These are phyloP conservation scores for Plasmodium billcollinsi DNA, from an alignment of 169 alveolate genomes.

Conservation along the genomic window DNA sequence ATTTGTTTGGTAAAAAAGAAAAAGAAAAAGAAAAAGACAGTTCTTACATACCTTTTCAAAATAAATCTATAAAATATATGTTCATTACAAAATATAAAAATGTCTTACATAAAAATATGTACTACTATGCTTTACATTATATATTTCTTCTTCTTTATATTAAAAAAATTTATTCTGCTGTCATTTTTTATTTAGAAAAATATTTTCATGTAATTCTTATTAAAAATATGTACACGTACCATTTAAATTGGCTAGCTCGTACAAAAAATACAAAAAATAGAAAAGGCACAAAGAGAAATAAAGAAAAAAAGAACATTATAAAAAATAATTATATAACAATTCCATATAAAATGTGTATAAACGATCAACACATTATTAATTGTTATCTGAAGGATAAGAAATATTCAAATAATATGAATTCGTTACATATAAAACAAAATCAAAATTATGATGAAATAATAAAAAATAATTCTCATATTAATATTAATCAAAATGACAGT, in stretches of 20 bases:
- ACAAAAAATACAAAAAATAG: background rate
- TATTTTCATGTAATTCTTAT: slow-evolving; percentile 4
- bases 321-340: too few relatives aligned
- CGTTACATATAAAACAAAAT: too few relatives aligned
- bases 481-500: too few relatives aligned
- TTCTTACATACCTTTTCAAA: background rate
- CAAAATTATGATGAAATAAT: too few relatives aligned
- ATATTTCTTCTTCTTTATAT: slow-evolving; percentile 23
- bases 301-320: background rate
- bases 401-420: too few relatives aligned
- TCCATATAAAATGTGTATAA: too few relatives aligned
- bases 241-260: slow-evolving; percentile 2
- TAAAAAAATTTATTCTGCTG: slow-evolving; percentile 18
- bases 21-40: background rate
- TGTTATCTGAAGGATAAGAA: too few relatives aligned
- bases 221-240: slow-evolving; percentile 30
- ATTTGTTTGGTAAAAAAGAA: slow-evolving; percentile 7
- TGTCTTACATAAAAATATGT: slow-evolving; percentile 45
- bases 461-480: too few relatives aligned
- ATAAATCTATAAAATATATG: background rate
- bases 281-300: background rate
- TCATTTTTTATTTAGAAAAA: slow-evolving; percentile 8
- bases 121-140: slow-evolving; percentile 64
- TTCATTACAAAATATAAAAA: slow-evolving; percentile 10
- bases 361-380: too few relatives aligned